Evolutionary conservation across 2,329 filamentous ascomycete genomes (phyloP), one percentile per base, ranked within the genome.

Genomic region (Fusarium armeniacum): DNA sequence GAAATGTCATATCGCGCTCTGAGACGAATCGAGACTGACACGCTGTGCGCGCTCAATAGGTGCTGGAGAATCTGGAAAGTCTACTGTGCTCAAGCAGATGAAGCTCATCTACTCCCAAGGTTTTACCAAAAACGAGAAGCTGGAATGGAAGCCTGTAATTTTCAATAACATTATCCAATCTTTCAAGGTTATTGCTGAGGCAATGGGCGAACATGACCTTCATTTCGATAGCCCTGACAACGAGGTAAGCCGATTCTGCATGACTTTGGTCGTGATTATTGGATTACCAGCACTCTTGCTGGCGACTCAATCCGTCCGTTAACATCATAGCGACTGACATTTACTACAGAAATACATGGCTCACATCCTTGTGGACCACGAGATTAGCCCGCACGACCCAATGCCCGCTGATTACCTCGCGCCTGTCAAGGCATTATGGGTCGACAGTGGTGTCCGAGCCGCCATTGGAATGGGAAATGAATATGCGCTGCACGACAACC

Each of bases 11-110:
- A 46, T 41, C 44, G 30, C 41, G 44, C 28, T 35, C 26, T 22
- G 22, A 46, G 18, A 46, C 7, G 30, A 44, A 36, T 35, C 16
- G n/a, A 63, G 35, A 53, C 71, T 73, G 46, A 73, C 63, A 51
- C 28, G 40, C 56, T 36, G 33, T 63, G 47, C 50, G 60, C 60
- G 33, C 52, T 38, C 40, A 53, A 69, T 73, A 98, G 94, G 95
- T 80, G 95, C 95, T 75, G 95, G 95, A 78, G 95, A 98, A 92
- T 81, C 81, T 46, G 81, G 95, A 71, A 98, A 98, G 82, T 98
- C 95, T 11, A 98, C 95, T 2, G 94, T 98, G 63, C 88, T 98
- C 71, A 98, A 98, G 84, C 95, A 98, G 85, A 98, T 99, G 96
- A 95, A 95, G 80, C 90, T 99, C 81, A 98, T 99, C 75, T 96